These are phyloP conservation scores for Lactarius vividus DNA, from an alignment of 768 basidiomycete species.

Conservation along the genomic window DNA sequence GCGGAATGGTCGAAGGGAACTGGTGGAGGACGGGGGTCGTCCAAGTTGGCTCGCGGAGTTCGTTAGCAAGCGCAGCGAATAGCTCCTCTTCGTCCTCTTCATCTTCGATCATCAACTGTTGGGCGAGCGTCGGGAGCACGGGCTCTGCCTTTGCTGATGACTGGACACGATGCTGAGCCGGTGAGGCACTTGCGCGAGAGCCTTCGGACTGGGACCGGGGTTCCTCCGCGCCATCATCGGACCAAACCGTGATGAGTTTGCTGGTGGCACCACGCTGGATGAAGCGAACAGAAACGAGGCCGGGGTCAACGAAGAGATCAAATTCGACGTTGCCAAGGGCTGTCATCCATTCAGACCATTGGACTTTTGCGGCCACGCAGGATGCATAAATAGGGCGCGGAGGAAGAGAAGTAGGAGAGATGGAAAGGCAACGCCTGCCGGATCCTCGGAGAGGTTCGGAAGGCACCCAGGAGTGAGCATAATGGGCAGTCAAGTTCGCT, in stretches of 20 bases:
- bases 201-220: constrained; percentile 23
- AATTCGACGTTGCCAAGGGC: constrained; percentile 67
- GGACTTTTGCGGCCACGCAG: constrained; percentile 64
- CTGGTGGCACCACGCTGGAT: constrained; percentile 40
- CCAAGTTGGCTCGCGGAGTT: constrained; percentile 68
- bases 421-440: constrained; percentile 69
- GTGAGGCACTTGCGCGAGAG: constrained; percentile 23
- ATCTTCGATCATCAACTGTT: constrained; percentile 72
- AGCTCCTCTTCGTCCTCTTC: constrained; percentile 68
- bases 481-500: constrained; percentile 68
- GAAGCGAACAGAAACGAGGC: constrained; percentile 67
- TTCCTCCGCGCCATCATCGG: constrained; percentile 45
- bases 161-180: constrained; percentile 29
- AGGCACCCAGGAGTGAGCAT: constrained; percentile 62
- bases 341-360: constrained; percentile 80
- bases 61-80: constrained; percentile 71
- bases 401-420: constrained; percentile 66
- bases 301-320: constrained; percentile 80
- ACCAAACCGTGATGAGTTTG: constrained; percentile 65
- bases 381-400: constrained; percentile 70
- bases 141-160: constrained; percentile 27
- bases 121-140: constrained; percentile 50
- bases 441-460: constrained; percentile 65
- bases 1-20: constrained; percentile 47
- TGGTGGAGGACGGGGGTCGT: constrained; percentile 58